Evolutionary conservation across 2,329 filamentous ascomycete species (phyloP).

Genomic region (Monascus ruber): DNA sequence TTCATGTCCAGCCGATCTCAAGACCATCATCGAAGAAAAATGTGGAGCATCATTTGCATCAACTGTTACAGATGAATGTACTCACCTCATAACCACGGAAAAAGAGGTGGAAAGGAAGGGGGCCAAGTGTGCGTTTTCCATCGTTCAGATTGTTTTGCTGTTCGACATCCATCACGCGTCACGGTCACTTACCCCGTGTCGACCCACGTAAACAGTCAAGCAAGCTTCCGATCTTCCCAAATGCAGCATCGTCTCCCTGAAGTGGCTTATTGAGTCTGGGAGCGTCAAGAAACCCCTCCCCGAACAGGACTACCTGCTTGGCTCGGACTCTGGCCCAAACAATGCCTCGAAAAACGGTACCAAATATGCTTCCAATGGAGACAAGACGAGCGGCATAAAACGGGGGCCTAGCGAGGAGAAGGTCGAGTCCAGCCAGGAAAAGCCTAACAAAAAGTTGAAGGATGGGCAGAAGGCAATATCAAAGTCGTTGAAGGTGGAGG

Average conservation of each 20-base stretch:
- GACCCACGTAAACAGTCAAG: slow-evolving; percentile 43
- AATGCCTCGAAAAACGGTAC: slow-evolving; percentile 4
- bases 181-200: not conserved
- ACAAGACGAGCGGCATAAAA: slow-evolving; percentile 15
- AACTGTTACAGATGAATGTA: slow-evolving; percentile 20
- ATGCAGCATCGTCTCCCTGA: slow-evolving; percentile 46
- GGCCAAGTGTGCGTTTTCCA: slow-evolving; percentile 19
- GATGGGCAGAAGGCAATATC: slow-evolving; percentile 36
- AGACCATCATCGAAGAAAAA: slow-evolving; percentile 20
- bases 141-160: not conserved
- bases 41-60: slow-evolving; percentile 23
- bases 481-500: slow-evolving; percentile 31
- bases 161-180: not conserved
- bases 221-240: slow-evolving; percentile 35
- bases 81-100: slow-evolving; percentile 27
- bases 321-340: slow-evolving; percentile 1
- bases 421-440: slow-evolving; percentile 10
- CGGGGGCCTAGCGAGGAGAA: slow-evolving; percentile 11
- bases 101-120: slow-evolving; percentile 26
- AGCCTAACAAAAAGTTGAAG: slow-evolving; percentile 28
- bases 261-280: slow-evolving; percentile 53
- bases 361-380: not conserved
- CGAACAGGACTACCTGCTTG: slow-evolving; percentile 28
- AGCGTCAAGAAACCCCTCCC: slow-evolving; percentile 29
- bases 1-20: slow-evolving; percentile 17